Evolutionary conservation across 2,329 filamentous ascomycete genomes (phyloP), one percentile per base, ranked within the genome.

Genomic region (Fusarium sp.): DNA sequence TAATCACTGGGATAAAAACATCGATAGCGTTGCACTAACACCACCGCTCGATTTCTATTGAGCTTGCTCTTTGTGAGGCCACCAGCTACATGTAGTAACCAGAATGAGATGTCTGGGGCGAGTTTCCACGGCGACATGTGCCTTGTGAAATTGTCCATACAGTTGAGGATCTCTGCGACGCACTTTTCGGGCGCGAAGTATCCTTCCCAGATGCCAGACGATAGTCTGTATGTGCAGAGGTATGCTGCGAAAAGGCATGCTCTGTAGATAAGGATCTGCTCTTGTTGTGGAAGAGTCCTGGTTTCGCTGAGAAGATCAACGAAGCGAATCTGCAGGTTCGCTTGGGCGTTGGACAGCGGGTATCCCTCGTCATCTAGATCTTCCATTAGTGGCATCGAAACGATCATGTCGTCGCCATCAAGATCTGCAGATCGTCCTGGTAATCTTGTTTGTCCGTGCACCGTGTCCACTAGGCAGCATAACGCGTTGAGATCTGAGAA

Each of bases 191-290:
- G 59, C 0, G 18, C 50, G 5, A 58, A 64, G 3, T 50, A 5
- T 1, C 61, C 61, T 44, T 29, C 61, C 59, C 61, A 64, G 0
- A 64, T 1, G 11, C 61, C 61, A 10, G 40, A 10, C 1, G 61
- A 64, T 1, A 64, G 38, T 24, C 61, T 56, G n/a, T 64, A 64
- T 11, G 59, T 64, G 15, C 61, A 64, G 3, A 64, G 50, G 5
- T 64, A 64, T 16, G 59, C 59, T 2, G 59, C 50, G 24, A 64
- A 64, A 2, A 64, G 61, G 3, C 44, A 58, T 1, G 59, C 44
- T 29, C 59, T 64, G 8, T 64, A 64, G 2, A 64, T 58, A 1
- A 58, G 8, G 4, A 1, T 11, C 15, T 64, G 20, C 3, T 32
- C 18, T 8, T 14, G 20, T 6, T 20, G 18, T 2, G 15, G 14